phyloP scores from a whole-genome alignment of 139 green algal genomes.

The Micromonas pusilla region DNA sequence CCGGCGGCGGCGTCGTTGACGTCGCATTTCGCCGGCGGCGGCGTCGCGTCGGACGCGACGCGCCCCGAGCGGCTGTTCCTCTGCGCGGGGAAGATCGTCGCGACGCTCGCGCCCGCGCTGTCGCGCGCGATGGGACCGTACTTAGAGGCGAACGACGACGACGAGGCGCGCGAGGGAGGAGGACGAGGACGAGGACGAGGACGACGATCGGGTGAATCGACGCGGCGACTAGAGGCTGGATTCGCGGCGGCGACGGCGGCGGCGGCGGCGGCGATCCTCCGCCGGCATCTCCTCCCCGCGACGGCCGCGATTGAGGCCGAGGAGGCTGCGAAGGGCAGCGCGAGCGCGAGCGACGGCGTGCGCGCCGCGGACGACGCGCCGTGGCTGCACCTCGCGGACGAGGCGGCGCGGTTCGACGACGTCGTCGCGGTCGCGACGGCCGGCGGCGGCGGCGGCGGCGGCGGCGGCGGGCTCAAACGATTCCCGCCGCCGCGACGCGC shows the following conservation, averaged over 20 bases:
- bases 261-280: neutral
- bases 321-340: neutral
- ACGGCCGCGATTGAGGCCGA: neutral
- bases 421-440: neutral
- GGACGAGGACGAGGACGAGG: too few relatives aligned
- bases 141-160: neutral
- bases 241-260: neutral
- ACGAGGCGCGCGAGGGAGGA: neutral
- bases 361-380: neutral
- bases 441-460: neutral
- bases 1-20: neutral
- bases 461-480: neutral
- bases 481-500: neutral
- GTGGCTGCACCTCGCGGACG: slow-evolving; percentile 17
- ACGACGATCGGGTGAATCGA: neutral
- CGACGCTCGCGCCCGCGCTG: too few relatives aligned
- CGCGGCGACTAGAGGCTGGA: neutral
- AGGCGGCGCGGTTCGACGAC: neutral
- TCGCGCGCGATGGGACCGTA: too few relatives aligned
- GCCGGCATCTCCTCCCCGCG: neutral
- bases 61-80: neutral
- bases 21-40: neutral
- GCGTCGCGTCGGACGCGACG: neutral
- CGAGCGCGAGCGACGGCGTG: neutral
- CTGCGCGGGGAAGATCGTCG: neutral